phyloP scores from a whole-genome alignment of 2,329 filamentous ascomycete genomes.

The Ceratocystis harringtonii region DNA sequence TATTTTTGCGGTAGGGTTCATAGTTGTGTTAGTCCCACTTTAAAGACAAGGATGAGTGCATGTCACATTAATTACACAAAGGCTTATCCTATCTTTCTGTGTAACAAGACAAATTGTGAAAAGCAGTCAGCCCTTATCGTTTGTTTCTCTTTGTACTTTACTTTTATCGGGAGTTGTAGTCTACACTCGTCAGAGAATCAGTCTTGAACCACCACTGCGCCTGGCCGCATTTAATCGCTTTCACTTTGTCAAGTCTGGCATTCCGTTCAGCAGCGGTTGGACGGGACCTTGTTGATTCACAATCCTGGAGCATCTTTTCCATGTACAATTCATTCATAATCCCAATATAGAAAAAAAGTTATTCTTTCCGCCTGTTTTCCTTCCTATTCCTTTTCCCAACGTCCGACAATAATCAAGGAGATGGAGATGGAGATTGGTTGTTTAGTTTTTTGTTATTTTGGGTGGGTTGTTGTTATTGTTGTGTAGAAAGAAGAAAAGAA shows the following conservation, averaged over 20 bases:
- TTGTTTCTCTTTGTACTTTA: no score
- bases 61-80: neutral
- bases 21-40: neutral
- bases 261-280: neutral
- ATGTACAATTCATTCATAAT: conserved; percentile 12
- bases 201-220: neutral
- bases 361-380: conserved; percentile 1
- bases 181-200: neutral
- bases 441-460: conserved; percentile 18
- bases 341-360: conserved; percentile 8
- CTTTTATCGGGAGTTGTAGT: neutral
- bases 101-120: no score
- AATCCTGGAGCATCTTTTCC: conserved; percentile 9
- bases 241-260: neutral
- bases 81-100: neutral
- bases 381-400: neutral
- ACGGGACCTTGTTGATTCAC: neutral
- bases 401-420: neutral
- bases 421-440: conserved; percentile 8
- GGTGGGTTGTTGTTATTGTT: conserved; percentile 17
- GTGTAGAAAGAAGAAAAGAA: conserved; percentile 15
- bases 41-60: neutral
- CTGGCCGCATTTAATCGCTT: neutral
- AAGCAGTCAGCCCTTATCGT: no score
- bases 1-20: neutral